Base-by-base conservation (phyloP, 495 filamentous ascomycete genomes). In the Penicillium alfredii region DNA sequence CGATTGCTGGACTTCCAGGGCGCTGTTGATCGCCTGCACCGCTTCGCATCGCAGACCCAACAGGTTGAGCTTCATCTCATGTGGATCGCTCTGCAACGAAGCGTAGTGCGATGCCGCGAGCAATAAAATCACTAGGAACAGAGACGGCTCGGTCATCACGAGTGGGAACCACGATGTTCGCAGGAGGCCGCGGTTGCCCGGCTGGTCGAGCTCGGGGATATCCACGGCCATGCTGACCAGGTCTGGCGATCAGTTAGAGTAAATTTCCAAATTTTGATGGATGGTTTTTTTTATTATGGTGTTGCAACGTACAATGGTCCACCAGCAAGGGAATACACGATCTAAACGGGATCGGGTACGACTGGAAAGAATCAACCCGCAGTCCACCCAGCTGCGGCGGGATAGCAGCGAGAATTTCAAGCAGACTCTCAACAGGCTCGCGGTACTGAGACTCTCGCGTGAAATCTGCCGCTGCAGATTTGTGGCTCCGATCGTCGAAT, bases 151-250 rank as follows among this genome's bases (percentile, higher is more conserved):
- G 14, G 54, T 61, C 46, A 68, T 61, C 8, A 60, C 60, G 10
- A 71, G 46, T 4, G 68, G 68, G 34, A 69, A 67, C 64, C 67
- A 72, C n/a, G 40, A 42, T 13, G 63, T 58, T 18, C 69, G 51
- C 14, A 74, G 51, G 7, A 64, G 60, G 11, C 56, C 63, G 6
- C 31, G 45, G 16, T 53, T 50, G 1, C 50, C 55, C 8, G 53
- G 49, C 14, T 50, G 49, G 29, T 70, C 68, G 12, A 74, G 50
- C 27, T 69, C 63, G 11, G 68, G 70, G 10, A 72, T 69, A 40
- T 69, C 63, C 15, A 61, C 50, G 13, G 63, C 68, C 57, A 72
- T 61, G 45, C 58, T 46, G 7, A 57, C 36, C n/a, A 69, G 43
- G 42, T 71, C 64, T 71, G 22, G 11, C 11, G 9, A 33, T 38